phyloP scores from a whole-genome alignment of 495 filamentous ascomycete species.

The Cercophora samala region DNA sequence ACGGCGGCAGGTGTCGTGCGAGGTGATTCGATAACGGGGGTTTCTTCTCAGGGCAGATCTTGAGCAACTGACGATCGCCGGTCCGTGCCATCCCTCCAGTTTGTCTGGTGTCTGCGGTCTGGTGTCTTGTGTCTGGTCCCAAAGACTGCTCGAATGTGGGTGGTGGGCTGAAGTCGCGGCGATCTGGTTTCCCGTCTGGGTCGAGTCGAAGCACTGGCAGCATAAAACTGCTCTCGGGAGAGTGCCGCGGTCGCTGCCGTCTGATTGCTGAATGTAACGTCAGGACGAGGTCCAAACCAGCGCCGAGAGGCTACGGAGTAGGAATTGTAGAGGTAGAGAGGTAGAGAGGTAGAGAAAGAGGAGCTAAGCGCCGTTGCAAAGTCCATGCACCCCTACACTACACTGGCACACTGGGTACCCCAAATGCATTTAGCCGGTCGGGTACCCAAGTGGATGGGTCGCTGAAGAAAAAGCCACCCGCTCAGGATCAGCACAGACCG shows the following conservation, averaged over 20 bases:
- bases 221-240: slow-evolving; percentile 17
- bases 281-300: neutral
- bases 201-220: neutral
- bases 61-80: slow-evolving; percentile 9
- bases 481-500: slow-evolving; percentile 35
- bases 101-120: too few species aligned
- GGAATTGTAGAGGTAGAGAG: too few species aligned
- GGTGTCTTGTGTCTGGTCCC: too few species aligned
- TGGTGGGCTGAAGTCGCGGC: neutral
- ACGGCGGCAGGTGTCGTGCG: neutral
- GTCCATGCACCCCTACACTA: slow-evolving; percentile 20
- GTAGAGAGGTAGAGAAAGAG: too few species aligned
- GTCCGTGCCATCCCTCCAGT: slow-evolving; percentile 15
- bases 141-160: slow-evolving; percentile 4
- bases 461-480: slow-evolving; percentile 34
- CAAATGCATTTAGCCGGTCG: slow-evolving; percentile 35
- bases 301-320: too few species aligned
- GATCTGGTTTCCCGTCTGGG: slow-evolving; percentile 16
- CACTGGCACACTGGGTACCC: too few species aligned
- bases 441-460: slow-evolving; percentile 36
- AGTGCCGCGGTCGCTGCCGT: slow-evolving; percentile 12
- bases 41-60: neutral
- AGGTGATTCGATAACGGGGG: neutral
- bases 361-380: slow-evolving; percentile 31
- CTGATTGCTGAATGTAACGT: slow-evolving; percentile 22